phyloP scores from a whole-genome alignment of 2,329 filamentous ascomycete species.

The Atkinsonella texensis region DNA sequence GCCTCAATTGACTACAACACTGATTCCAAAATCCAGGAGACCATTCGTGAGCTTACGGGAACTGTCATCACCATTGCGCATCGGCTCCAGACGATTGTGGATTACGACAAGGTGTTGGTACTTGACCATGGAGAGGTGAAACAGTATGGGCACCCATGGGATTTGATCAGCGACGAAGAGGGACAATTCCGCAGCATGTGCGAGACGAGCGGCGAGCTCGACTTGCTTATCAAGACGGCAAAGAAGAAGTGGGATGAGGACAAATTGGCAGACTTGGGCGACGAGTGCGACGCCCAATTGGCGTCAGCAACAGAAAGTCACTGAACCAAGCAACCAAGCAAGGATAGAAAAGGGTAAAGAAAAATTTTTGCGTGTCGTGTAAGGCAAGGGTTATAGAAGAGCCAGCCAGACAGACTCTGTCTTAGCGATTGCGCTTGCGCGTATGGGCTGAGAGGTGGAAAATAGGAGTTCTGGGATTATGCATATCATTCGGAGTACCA shows the following conservation, averaged over 20 bases:
- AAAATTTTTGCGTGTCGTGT: not conserved
- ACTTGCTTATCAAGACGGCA: slow-evolving; percentile 37
- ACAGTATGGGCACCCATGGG: slow-evolving; percentile 84
- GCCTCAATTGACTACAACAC: slow-evolving; percentile 96
- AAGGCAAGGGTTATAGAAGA: not conserved
- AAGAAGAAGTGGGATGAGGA: slow-evolving; percentile 39
- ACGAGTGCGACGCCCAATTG: slow-evolving; percentile 13
- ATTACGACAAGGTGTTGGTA: slow-evolving; percentile 95
- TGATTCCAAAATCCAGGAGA: slow-evolving; percentile 91
- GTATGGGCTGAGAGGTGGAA: slow-evolving; percentile 2
- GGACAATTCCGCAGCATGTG: slow-evolving; percentile 55
- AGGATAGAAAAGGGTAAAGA: not conserved
- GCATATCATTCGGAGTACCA: not conserved
- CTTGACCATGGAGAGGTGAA: slow-evolving; percentile 79
- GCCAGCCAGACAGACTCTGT: not conserved
- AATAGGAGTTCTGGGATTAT: not conserved
- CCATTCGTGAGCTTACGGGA: slow-evolving; percentile 82
- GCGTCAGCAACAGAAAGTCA: not conserved
- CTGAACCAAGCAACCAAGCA: too few relatives aligned
- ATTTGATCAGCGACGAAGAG: slow-evolving; percentile 59
- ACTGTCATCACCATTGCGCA: slow-evolving; percentile 97
- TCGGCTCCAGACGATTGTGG: slow-evolving; percentile 88
- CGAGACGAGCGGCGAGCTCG: slow-evolving; percentile 49
- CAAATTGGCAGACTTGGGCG: slow-evolving; percentile 23
- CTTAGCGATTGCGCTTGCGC: not conserved